phyloP scores from a whole-genome alignment of 2,329 filamentous ascomycete genomes.

The Cladosporium sp. region DNA sequence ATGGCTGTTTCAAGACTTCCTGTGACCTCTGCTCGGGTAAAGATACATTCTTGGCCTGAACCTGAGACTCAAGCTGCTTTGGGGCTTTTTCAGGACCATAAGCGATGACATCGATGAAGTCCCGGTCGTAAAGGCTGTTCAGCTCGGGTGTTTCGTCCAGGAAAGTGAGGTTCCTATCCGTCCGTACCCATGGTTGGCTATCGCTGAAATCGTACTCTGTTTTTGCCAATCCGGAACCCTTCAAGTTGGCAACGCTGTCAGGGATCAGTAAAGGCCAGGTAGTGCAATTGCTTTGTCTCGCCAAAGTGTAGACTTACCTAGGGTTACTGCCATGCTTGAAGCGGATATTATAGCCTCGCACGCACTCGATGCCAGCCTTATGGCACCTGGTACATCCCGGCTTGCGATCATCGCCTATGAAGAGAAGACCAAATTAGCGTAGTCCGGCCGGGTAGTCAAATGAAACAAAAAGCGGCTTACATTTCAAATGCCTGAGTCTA shows the following conservation, averaged over 20 bases:
- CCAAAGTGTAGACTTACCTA: constrained; percentile 18
- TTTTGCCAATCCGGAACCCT: constrained; percentile 24
- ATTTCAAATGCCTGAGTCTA: constrained; percentile 27
- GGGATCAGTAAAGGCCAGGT: neutral
- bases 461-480: constrained; percentile 12
- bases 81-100: constrained; percentile 12
- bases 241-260: constrained; percentile 20
- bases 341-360: constrained; percentile 29
- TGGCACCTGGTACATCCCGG: constrained; percentile 27
- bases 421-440: neutral
- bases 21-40: neutral
- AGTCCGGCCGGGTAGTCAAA: neutral
- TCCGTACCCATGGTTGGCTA: constrained; percentile 29
- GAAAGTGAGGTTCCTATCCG: constrained; percentile 26
- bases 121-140: constrained; percentile 29
- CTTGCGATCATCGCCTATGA: constrained; percentile 25
- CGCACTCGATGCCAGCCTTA: constrained; percentile 28
- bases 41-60: neutral
- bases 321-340: constrained; percentile 31
- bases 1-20: constrained; percentile 8
- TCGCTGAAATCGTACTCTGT: constrained; percentile 29
- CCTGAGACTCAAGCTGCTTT: constrained; percentile 2
- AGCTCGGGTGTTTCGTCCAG: constrained; percentile 31
- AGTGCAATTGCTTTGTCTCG: neutral
- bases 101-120: constrained; percentile 19